Evolutionary conservation across 2,329 filamentous ascomycete species (phyloP), one percentile per base, ranked within the genome.

Genomic region (Daldinia sp.): DNA sequence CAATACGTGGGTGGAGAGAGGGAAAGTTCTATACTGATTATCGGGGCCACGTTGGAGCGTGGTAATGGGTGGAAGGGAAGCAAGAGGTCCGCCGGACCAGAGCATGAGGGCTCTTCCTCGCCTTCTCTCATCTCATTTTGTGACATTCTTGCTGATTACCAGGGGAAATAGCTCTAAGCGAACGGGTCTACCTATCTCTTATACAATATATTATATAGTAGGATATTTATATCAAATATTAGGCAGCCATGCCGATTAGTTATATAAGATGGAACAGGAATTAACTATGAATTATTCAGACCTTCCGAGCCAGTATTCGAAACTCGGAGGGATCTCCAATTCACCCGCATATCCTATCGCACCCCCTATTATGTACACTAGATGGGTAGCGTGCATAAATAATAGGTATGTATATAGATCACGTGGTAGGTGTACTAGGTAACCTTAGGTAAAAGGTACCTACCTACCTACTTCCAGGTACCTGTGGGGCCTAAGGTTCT

Each of bases 1-100:
- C 48, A 53, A 52, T 52, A 37, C 13, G 43, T 47, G 4, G 10
- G 23, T 9, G 43, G 41, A 17, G 53, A 57, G 11, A 57, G 29
- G 19, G 23, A 19, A 11, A 57, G 19, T 9, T 48, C 30, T 30
- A 57, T 29, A 10, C 37, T 34, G 41, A 57, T 57, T 15, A 19
- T 29, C 9, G 53, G 53, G 30, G 29, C 10, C 4, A 13, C 9
- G 8, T 41, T 23, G 3, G 4, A 11, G 35, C 8, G 17, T 23
- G 37, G 23, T 13, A 41, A 23, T 2, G 17, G 13, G 9, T 3
- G 17, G 3, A 23, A 13, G 17, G 37, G 9, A 11, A 23, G 17
- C 10, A 3, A 4, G 37, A 6, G 19, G 2, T 3, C 8, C 8
- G 3, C 9, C 13, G 17, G 17, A 19, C 17, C 3, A 23, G 37